Evolutionary conservation across 495 filamentous ascomycete genomes (phyloP).

Genomic region (Clavariopsis aquatica): DNA sequence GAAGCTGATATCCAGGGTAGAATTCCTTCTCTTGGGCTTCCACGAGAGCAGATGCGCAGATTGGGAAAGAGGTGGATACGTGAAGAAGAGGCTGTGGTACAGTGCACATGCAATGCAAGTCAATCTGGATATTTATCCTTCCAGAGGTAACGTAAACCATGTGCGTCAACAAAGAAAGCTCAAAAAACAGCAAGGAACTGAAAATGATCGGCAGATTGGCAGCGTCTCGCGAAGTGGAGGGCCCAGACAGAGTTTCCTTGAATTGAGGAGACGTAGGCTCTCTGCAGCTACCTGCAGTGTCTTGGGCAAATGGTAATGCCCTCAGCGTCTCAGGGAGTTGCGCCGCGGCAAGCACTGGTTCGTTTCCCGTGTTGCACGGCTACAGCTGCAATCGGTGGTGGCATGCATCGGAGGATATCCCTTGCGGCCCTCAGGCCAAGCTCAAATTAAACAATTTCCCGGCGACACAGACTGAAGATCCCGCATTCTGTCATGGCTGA

Average conservation of each 20-base stretch:
- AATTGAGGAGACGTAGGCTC: slow-evolving; percentile 7
- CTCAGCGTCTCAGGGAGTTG: slow-evolving; percentile 16
- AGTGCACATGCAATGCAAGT: slow-evolving; percentile 32
- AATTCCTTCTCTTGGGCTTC: too few relatives aligned
- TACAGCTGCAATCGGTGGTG: slow-evolving; percentile 14
- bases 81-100: slow-evolving; percentile 11
- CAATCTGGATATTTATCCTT: slow-evolving; percentile 17
- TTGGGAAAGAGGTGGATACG: not conserved
- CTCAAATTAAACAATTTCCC: slow-evolving; percentile 16
- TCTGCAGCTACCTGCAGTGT: slow-evolving; percentile 1
- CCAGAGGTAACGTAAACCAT: slow-evolving; percentile 18
- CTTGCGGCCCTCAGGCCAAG: slow-evolving; percentile 20
- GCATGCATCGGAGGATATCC: slow-evolving; percentile 26
- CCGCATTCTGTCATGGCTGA: not conserved
- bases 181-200: not conserved
- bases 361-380: slow-evolving; percentile 18
- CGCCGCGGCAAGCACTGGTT: slow-evolving; percentile 6
- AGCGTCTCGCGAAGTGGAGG: not conserved
- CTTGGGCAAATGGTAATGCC: slow-evolving; percentile 14
- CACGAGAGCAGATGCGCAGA: not conserved
- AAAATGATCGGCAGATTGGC: not conserved
- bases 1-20: too few relatives aligned
- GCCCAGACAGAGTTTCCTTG: not conserved
- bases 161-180: slow-evolving; percentile 15
- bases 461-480: not conserved